Evolutionary conservation across 495 filamentous ascomycete genomes (phyloP).

Genomic region (Neurospora hispaniola): DNA sequence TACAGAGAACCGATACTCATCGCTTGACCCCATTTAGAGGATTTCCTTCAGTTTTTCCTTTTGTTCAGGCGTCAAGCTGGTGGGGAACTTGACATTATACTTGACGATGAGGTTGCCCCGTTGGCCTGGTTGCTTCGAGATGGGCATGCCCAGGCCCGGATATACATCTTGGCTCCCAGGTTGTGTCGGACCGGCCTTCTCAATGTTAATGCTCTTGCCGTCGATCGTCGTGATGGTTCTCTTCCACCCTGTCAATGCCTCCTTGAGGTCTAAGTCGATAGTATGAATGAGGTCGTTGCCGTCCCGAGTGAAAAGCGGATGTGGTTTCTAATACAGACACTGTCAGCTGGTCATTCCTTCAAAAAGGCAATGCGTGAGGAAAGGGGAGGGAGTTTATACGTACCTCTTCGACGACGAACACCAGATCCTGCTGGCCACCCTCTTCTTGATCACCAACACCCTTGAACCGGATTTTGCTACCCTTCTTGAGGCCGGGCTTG

Average conservation of each 20-base stretch:
- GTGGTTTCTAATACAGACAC: constrained; percentile 54
- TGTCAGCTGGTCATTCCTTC: not conserved
- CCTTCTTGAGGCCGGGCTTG: constrained; percentile 88
- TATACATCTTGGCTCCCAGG: constrained; percentile 73
- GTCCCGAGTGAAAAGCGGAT: constrained; percentile 70
- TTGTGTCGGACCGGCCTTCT: constrained; percentile 70
- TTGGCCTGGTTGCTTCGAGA: constrained; percentile 73
- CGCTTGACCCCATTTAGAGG: constrained; percentile 31
- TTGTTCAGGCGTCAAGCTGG: constrained; percentile 57
- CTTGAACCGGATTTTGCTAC: constrained; percentile 95
- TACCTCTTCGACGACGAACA: constrained; percentile 92
- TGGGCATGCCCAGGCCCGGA: constrained; percentile 80
- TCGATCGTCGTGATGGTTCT: constrained; percentile 90
- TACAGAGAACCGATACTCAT: not conserved
- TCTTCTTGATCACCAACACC: constrained; percentile 95
- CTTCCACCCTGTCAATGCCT: constrained; percentile 92
- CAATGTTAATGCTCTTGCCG: constrained; percentile 66
- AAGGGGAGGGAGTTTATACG: constrained; percentile 14
- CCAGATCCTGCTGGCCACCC: constrained; percentile 91
- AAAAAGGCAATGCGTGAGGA: not conserved
- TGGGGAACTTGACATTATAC: constrained; percentile 85
- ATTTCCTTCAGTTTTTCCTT: constrained; percentile 72
- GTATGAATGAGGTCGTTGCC: constrained; percentile 74
- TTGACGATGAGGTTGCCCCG: constrained; percentile 83
- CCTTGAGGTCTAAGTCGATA: constrained; percentile 79